phyloP scores from a whole-genome alignment of 352 stramenopile genomes.

The Blastocystis hominis region DNA sequence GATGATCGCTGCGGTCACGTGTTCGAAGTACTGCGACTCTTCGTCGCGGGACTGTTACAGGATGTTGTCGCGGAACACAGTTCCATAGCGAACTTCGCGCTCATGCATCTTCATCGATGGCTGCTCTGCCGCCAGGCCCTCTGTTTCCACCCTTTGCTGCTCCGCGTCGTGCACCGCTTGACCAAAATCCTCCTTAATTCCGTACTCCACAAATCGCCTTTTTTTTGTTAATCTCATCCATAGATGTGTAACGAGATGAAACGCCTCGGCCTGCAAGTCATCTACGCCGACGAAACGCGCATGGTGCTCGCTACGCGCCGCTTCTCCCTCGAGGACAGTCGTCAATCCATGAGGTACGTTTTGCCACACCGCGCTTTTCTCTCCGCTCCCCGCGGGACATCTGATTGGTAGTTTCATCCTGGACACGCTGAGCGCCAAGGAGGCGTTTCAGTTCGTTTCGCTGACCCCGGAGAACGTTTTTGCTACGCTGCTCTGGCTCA shows the following conservation, averaged over 20 bases:
- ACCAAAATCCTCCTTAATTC: constrained; percentile 69
- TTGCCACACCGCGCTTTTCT: no score
- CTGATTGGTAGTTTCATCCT: constrained; percentile 39
- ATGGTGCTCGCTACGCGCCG: constrained; percentile 77
- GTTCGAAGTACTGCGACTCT: constrained; percentile 76
- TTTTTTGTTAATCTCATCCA: constrained; percentile 67
- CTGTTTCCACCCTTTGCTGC: constrained; percentile 83
- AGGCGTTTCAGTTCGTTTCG: constrained; percentile 58
- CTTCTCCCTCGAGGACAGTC: not conserved
- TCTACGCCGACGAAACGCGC: constrained; percentile 77
- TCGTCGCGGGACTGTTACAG: constrained; percentile 83
- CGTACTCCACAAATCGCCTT: not conserved
- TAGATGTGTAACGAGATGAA: constrained; percentile 84
- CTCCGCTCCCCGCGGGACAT: no score
- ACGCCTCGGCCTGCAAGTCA: constrained; percentile 81
- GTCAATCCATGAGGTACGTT: not conserved
- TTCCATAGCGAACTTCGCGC: constrained; percentile 82
- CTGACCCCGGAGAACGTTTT: constrained; percentile 10
- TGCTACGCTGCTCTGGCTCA: constrained; percentile 56
- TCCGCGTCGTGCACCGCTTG: constrained; percentile 81
- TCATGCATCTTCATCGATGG: constrained; percentile 90
- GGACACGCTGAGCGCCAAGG: constrained; percentile 53
- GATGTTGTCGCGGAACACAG: constrained; percentile 79
- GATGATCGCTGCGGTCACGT: constrained; percentile 70
- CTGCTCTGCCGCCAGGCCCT: constrained; percentile 78